A percentile compares a stretch with the other conserved stretches of the same genome.
These are phyloP conservation scores for Claviceps sp. DNA, from an alignment of 2,329 filamentous ascomycete genomes.

Conservation along the genomic window DNA sequence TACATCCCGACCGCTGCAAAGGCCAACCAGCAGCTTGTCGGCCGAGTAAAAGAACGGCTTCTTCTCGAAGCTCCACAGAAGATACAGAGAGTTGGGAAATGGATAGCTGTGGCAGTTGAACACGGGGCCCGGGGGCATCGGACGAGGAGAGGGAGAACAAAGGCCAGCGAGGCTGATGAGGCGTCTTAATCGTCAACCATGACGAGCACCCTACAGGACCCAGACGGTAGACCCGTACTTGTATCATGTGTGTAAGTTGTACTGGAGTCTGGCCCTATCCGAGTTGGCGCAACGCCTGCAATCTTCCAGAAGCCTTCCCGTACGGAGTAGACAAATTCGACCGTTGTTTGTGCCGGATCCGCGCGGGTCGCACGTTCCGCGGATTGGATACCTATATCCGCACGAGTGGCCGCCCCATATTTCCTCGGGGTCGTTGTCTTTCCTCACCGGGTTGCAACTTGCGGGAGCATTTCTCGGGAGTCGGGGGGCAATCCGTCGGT, in stretches of 20 bases:
- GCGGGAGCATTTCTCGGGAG: too few relatives aligned
- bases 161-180: too few relatives aligned
- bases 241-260: too few relatives aligned
- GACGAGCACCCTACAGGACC: too few relatives aligned
- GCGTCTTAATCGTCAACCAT: too few relatives aligned
- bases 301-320: constrained; percentile 5
- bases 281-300: background rate
- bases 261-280: background rate
- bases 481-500: too few relatives aligned
- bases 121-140: too few relatives aligned
- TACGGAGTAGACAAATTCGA: background rate
- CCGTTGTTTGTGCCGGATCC: background rate
- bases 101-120: too few relatives aligned
- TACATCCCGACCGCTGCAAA: background rate
- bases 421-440: background rate
- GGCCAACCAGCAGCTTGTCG: background rate
- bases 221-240: too few relatives aligned
- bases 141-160: too few relatives aligned
- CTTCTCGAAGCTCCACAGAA: constrained; percentile 18
- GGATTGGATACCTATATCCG: too few relatives aligned
- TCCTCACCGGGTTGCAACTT: too few relatives aligned
- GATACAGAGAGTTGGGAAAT: background rate
- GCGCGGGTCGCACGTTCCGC: background rate
- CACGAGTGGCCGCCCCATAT: background rate
- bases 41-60: background rate